A percentile compares a stretch with the other conserved stretches of the same genome.
Conservation (phyloP, 345 rosid genomes). For the Zanthoxylum bungeanum region DNA sequence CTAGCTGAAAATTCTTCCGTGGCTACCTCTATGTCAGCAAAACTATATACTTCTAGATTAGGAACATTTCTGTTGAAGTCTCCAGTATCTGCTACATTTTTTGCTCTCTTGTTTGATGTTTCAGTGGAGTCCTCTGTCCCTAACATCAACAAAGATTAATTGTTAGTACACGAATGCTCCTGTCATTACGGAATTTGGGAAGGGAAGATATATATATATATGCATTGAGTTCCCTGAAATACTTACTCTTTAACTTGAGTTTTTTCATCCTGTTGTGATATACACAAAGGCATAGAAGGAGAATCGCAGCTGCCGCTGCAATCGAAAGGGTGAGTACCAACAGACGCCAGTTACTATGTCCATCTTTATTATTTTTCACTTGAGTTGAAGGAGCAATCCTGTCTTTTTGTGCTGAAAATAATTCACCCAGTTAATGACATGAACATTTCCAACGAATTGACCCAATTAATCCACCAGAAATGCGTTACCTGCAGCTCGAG, state of each 20-base stretch:
- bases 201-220: no score
- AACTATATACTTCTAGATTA: no score
- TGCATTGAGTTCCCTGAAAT: no score
- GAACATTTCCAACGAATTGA: no score
- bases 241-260: constrained; percentile 27
- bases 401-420: constrained; percentile 20
- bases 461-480: no score
- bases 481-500: constrained; percentile 28
- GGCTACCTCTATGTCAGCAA: no score
- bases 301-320: constrained; percentile 20
- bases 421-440: neutral
- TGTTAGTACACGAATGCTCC: no score
- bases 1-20: no score
- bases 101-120: neutral
- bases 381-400: neutral
- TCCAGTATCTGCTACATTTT: no score
- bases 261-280: constrained; percentile 17
- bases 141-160: neutral
- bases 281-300: constrained; percentile 8
- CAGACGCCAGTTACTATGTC: neutral
- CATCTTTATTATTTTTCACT: no score
- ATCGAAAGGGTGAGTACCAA: constrained; percentile 17
- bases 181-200: no score
- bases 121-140: neutral
- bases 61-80: no score